Base-by-base conservation (phyloP, 2,329 filamentous ascomycete species). In the Lachnellula occidentalis region DNA sequence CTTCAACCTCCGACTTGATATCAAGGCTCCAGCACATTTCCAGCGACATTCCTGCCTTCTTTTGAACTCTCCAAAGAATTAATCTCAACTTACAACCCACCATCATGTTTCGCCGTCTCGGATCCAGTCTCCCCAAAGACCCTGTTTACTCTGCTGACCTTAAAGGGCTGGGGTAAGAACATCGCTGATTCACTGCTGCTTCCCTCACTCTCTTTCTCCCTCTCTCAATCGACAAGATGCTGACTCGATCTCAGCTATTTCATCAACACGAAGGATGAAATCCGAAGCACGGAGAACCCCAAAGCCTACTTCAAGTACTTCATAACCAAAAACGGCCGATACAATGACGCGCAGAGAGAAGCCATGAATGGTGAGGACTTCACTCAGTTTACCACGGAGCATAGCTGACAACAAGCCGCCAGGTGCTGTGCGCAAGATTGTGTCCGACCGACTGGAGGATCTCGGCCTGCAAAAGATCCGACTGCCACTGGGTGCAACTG, bases 271-370 rank as follows among this genome's bases (percentile, higher is more conserved):
- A 71, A 83, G 0, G 89, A 92, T 61, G 83, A 92, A 65, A 80
- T 96, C 58, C 84, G 88, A 47, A 84, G 78, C 57, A 85, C 88
- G 52, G 74, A 79, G 21, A 74, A 90, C 36, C 84, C 87, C 0
- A 78, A 86, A 27, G 75, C 79, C 60, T 86, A 85, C 66, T 95
- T 90, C 75, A 80, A 88, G 62, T 96, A 80, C 76, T 86, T 83
- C 68, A 71, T 88, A 51, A 86, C 81, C 67, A 84, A 82, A 62
- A 91, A 90, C 69, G 75, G 81, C n/a, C 84, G 90, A 37, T 79
- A 86, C 72, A 96, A 96, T 69, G 79, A 86, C 41, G 76, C 86
- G 19, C 89, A 90, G 64, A 80, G 86, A 17, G 87, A 87, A 60
- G 77, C 84, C 39, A 83, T 95, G 71, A 86, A 95, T 64, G 72